phyloP scores from a whole-genome alignment of 2,329 filamentous ascomycete species.

The Claviceps digitariae region DNA sequence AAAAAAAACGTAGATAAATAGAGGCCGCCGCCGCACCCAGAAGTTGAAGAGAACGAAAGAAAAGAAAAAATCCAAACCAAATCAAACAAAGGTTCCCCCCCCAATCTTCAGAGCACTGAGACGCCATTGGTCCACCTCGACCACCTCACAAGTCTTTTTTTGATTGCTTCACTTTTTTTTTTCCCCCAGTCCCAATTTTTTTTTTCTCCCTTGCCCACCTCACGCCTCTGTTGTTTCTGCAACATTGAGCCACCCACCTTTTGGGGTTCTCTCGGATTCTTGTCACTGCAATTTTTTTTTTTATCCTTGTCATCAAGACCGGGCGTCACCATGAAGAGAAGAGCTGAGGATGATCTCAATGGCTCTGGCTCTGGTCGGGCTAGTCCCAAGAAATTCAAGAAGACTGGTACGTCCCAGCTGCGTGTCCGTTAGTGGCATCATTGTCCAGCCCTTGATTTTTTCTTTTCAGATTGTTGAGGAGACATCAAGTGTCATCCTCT shows the following conservation, averaged over 20 bases:
- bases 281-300: background rate
- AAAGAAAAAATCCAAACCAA: background rate
- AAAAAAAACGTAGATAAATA: background rate
- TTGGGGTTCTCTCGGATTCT: too few species aligned
- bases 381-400: conserved; percentile 41
- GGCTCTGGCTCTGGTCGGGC: conserved; percentile 22
- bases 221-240: too few species aligned
- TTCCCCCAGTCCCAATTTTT: background rate
- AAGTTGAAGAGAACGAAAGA: background rate
- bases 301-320: too few species aligned
- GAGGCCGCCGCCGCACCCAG: too few species aligned
- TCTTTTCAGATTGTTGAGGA: too few species aligned
- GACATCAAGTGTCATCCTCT: too few species aligned
- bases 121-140: background rate
- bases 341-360: conserved; percentile 34
- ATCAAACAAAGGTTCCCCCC: too few species aligned
- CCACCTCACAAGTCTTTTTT: background rate
- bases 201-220: too few species aligned
- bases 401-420: conserved; percentile 25
- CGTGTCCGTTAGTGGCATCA: too few species aligned
- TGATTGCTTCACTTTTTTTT: background rate
- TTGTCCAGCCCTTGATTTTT: too few species aligned
- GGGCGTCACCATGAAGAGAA: conserved; percentile 46
- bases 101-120: background rate
- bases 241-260: too few species aligned